Evolutionary conservation across 1,284 basidiomycete genomes (phyloP).

Genomic region (Ceratobasidium sp.): DNA sequence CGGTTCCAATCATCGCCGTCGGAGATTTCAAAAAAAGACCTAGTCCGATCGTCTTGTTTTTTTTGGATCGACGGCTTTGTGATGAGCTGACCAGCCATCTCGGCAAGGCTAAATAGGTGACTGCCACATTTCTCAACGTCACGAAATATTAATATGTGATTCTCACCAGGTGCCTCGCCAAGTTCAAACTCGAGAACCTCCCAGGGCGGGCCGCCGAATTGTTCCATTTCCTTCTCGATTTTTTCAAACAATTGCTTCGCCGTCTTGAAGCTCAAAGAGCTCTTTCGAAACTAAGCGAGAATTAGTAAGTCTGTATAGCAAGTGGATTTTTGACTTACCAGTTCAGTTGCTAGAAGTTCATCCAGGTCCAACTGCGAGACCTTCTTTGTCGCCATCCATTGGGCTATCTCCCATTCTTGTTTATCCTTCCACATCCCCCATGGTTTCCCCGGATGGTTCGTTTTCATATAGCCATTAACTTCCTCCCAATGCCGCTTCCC

Average conservation of each 20-base stretch:
- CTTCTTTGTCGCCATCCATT: slow-evolving; percentile 20
- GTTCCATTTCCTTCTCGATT: slow-evolving; percentile 2
- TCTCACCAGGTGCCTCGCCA: slow-evolving; percentile 4
- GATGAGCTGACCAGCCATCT: slow-evolving; percentile 2
- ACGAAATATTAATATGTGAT: slow-evolving; percentile 5
- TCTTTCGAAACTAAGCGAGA: not conserved
- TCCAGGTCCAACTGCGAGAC: slow-evolving; percentile 1
- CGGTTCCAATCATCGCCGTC: slow-evolving; percentile 11
- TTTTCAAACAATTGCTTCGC: not conserved
- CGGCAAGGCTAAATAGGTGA: not conserved
- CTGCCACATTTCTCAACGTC: slow-evolving; percentile 1
- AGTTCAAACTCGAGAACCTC: not conserved
- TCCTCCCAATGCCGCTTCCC: not conserved
- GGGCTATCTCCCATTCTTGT: slow-evolving; percentile 4
- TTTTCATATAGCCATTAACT: not conserved
- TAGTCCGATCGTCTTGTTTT: not conserved
- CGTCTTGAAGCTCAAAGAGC: slow-evolving; percentile 1
- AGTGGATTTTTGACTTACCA: slow-evolving; percentile 1
- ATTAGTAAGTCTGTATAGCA: not conserved
- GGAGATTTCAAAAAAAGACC: not conserved
- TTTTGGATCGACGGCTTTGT: not conserved
- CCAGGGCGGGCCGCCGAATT: slow-evolving; percentile 5
- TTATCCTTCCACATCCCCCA: not conserved
- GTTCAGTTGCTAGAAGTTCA: not conserved
- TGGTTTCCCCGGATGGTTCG: not conserved